Evolutionary conservation across 768 basidiomycete species (phyloP), one percentile per base, ranked within the genome.

Genomic region (Tricholoma bakamatsutake): DNA sequence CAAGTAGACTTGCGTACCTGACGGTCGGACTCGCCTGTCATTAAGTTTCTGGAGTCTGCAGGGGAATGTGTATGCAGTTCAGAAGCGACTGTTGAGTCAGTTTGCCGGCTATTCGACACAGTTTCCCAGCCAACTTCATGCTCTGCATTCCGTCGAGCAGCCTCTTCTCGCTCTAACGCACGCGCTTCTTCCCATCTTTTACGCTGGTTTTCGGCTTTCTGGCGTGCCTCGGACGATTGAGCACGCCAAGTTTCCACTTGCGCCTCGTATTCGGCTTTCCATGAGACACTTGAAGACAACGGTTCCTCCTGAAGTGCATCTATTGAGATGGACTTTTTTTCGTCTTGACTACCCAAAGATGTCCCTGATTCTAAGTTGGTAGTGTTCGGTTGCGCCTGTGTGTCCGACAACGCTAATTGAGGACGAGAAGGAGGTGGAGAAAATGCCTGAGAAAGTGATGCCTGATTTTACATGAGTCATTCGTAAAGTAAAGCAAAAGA

Each of bases 191-290:
- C 89, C 88, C 88, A 93, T 58, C 77, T 76, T 42, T 77, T 78
- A 9, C 90, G 85, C 67, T 84, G 82, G 58, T 76, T 78, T 72
- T 90, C 90, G 8, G 89, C 87, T 66, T 85, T 90, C 65, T 81
- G 75, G 51, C 89, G 84, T 43, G 84, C 84, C 57, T 81, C 80
- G 30, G 88, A 85, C 37, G 84, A 86, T 62, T 84, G 81, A 21
- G 80, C 80, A 39, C 85, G 84, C 91, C 90, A 93, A 54, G 76
- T 71, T 50, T 78, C 75, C 10, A 89, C 73, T 42, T 88, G 85
- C 1, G 80, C 71, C 50, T 91, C 84, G 65, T 91, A 89, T 63
- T 84, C 78, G 13, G 71, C 70, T 62, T 86, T 84, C 86, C 87
- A 89, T 7, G 72, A 59, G 21, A 82, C 82, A 34, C 60, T 59